Evolutionary conservation across 148 eudicot species (phyloP).

Genomic region (Dysphania ambrosioides): DNA sequence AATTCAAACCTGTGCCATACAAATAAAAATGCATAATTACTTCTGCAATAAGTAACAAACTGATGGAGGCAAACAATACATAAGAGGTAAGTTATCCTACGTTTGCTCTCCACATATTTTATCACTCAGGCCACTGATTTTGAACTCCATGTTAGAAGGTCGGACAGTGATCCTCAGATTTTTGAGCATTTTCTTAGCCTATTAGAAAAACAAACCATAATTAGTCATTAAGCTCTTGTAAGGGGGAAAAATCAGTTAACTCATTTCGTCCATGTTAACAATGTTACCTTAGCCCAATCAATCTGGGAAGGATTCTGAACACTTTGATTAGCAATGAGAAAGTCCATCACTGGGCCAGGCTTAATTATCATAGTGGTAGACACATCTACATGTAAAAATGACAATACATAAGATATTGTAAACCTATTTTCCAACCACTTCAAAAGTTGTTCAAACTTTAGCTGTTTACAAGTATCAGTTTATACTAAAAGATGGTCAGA

Average conservation of each 20-base stretch:
- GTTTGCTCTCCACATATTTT: slow-evolving; percentile 56
- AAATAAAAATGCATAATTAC: neutral
- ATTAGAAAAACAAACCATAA: slow-evolving; percentile 7
- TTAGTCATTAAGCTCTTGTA: too few species aligned
- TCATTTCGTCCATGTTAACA: too few species aligned
- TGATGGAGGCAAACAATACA: too few species aligned
- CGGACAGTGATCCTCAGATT: slow-evolving; percentile 77
- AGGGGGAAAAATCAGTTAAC: too few species aligned
- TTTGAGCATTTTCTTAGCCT: slow-evolving; percentile 83
- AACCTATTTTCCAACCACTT: too few species aligned
- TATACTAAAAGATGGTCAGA: too few species aligned
- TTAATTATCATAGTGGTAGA: slow-evolving; percentile 94
- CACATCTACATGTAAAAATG: slow-evolving; percentile 83
- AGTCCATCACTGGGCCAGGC: slow-evolving; percentile 86
- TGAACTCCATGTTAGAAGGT: slow-evolving; percentile 74
- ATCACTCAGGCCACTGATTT: slow-evolving; percentile 79
- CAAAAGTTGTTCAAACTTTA: too few species aligned
- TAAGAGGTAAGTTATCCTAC: slow-evolving; percentile 51
- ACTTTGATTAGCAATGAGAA: slow-evolving; percentile 73
- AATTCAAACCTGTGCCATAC: slow-evolving; percentile 51
- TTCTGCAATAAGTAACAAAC: neutral
- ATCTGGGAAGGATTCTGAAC: slow-evolving; percentile 65
- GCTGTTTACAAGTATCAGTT: too few species aligned
- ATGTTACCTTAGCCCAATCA: slow-evolving; percentile 80
- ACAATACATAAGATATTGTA: too few species aligned